These are phyloP conservation scores for Heritiera fomes DNA, from an alignment of 345 rosid genomes.

Conservation along the genomic window DNA sequence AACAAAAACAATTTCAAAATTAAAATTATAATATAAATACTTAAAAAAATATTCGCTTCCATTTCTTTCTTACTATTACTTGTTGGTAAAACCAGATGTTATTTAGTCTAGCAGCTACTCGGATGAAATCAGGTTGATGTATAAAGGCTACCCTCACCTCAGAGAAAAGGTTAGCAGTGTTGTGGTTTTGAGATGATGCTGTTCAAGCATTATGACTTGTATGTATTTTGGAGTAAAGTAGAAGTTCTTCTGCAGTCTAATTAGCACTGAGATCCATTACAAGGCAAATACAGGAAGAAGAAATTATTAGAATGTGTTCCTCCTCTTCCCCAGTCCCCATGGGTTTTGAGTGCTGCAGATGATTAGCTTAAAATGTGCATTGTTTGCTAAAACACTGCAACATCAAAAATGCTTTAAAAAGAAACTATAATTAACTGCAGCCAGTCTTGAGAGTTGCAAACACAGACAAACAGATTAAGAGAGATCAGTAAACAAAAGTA, in stretches of 20 bases:
- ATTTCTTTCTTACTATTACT: too few species aligned
- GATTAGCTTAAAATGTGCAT: not conserved
- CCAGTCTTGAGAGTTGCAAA: not conserved
- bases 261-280: not conserved
- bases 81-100: not conserved
- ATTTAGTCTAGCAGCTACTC: not conserved
- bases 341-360: conserved; percentile 3
- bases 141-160: not conserved
- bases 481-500: not conserved
- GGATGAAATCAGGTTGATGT: not conserved
- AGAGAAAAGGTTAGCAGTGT: not conserved
- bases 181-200: too few species aligned
- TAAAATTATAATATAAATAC: too few species aligned
- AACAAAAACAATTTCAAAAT: too few species aligned
- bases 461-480: not conserved
- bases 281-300: not conserved
- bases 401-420: conserved; percentile 13
- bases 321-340: not conserved
- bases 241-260: too few species aligned
- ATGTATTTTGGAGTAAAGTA: too few species aligned
- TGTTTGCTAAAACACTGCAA: not conserved
- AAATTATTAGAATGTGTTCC: not conserved
- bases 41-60: too few species aligned
- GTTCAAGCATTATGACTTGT: too few species aligned
- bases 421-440: not conserved